These are phyloP conservation scores for Celoporthe dispersa DNA, from an alignment of 2,329 filamentous ascomycete genomes.

Conservation along the genomic window DNA sequence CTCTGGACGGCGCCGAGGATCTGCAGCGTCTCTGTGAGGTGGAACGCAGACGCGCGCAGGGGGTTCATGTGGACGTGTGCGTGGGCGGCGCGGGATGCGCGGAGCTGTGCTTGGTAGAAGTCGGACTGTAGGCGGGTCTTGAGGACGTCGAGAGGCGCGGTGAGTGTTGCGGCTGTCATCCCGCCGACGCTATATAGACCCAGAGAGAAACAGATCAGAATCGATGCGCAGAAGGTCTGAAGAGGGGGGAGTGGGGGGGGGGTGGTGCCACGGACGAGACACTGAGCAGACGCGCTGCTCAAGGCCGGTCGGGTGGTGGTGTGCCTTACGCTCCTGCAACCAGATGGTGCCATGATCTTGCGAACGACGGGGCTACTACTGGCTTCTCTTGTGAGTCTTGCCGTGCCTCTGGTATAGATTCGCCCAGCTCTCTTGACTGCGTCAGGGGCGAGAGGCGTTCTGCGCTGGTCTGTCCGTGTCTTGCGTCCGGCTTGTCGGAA, in stretches of 20 bases:
- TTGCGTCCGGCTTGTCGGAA: constrained; percentile 21
- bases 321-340: constrained; percentile 80
- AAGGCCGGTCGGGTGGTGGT: not conserved
- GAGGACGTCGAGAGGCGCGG: constrained; percentile 89
- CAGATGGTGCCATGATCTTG: constrained; percentile 90
- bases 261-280: too few relatives aligned
- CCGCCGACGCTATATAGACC: constrained; percentile 72
- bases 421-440: constrained; percentile 67
- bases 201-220: not conserved
- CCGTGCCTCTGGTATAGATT: constrained; percentile 48
- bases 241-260: not conserved
- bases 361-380: constrained; percentile 53
- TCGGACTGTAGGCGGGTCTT: constrained; percentile 94
- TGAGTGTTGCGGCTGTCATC: constrained; percentile 91
- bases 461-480: constrained; percentile 16
- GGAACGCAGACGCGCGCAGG: constrained; percentile 68
- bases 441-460: constrained; percentile 42
- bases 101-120: constrained; percentile 86
- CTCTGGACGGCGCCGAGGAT: constrained; percentile 82
- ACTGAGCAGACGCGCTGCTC: not conserved
- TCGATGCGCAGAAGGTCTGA: not conserved
- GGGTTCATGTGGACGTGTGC: constrained; percentile 64
- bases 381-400: constrained; percentile 35
- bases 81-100: constrained; percentile 66
- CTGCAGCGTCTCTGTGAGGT: constrained; percentile 84